A percentile compares a stretch with the other conserved stretches of the same genome.
Conservation (phyloP, 1,284 basidiomycete species). For the Fistulinella staudtii region DNA sequence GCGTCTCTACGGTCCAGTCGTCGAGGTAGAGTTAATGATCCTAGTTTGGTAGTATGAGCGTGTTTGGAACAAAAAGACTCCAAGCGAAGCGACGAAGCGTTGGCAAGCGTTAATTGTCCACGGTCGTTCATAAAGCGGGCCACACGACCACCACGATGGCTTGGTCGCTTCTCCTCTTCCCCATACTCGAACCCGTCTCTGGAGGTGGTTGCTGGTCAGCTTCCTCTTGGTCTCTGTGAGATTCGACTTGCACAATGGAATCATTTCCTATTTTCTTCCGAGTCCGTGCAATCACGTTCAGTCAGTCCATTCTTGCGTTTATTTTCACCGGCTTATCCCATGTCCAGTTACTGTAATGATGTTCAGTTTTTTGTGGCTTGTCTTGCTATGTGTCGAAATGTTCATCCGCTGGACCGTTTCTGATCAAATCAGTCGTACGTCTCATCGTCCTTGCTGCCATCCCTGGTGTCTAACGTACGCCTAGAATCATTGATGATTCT, state of each 20-base stretch:
- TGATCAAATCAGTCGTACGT: constrained; percentile 39
- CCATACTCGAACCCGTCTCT: constrained; percentile 7
- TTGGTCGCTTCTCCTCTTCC: not conserved
- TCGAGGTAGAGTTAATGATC: no score
- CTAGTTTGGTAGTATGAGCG: no score
- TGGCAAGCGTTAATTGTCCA: constrained; percentile 17
- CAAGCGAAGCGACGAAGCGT: no score
- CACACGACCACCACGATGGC: not conserved
- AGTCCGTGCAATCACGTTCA: constrained; percentile 38
- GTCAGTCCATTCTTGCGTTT: constrained; percentile 30
- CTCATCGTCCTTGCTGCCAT: not conserved
- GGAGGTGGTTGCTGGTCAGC: constrained; percentile 23
- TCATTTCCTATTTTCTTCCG: constrained; percentile 39
- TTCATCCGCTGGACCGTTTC: constrained; percentile 40
- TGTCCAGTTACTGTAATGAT: constrained; percentile 36
- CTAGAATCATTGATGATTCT: constrained; percentile 42
- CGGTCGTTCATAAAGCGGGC: constrained; percentile 2
- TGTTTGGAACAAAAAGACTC: no score
- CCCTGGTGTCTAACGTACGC: not conserved
- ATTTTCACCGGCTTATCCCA: not conserved
- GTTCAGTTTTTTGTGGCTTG: constrained; percentile 41
- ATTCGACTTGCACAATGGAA: constrained; percentile 30
- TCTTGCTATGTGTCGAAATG: constrained; percentile 39
- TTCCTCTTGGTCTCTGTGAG: constrained; percentile 20
- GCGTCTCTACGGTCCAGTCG: no score